Evolutionary conservation across 2,329 filamentous ascomycete genomes (phyloP).

Genomic region (Lachnellula hyalina): DNA sequence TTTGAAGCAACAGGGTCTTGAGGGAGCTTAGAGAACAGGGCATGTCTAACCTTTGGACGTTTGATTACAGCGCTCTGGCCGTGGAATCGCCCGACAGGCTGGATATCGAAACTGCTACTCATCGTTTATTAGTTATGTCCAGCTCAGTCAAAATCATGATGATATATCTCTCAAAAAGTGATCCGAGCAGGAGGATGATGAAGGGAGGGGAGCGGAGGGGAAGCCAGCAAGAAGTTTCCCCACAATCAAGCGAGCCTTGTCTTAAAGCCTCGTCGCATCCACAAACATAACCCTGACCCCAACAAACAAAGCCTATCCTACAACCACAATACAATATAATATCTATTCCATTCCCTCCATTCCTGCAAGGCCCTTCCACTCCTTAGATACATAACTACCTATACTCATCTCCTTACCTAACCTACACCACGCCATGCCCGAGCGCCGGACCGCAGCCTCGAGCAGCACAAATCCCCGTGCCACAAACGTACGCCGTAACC

Average conservation of each 20-base stretch:
- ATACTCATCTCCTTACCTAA: too few species aligned
- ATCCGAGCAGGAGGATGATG: not conserved
- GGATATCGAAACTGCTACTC: slow-evolving; percentile 52
- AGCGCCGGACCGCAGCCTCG: slow-evolving; percentile 20
- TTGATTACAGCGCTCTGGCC: slow-evolving; percentile 66
- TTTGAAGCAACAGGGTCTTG: not conserved
- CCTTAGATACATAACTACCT: not conserved
- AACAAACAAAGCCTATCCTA: slow-evolving; percentile 5
- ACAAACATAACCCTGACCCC: not conserved
- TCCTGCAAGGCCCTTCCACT: not conserved
- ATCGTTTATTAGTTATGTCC: slow-evolving; percentile 14
- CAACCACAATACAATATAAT: not conserved
- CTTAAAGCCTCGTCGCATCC: slow-evolving; percentile 3
- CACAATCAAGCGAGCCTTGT: slow-evolving; percentile 4
- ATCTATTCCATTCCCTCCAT: not conserved
- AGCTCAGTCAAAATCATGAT: not conserved
- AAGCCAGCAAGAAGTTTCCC: not conserved
- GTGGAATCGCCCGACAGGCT: slow-evolving; percentile 64
- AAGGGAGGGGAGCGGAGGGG: not conserved
- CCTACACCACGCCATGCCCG: slow-evolving; percentile 21
- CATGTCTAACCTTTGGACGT: slow-evolving; percentile 57
- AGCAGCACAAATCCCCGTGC: slow-evolving; percentile 12
- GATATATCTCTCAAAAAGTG: not conserved
- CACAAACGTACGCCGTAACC: slow-evolving; percentile 44
- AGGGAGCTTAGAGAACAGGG: not conserved